Evolutionary conservation across 2,329 filamentous ascomycete species (phyloP), one percentile per base, ranked within the genome.

Genomic region (Penicillium sp.): DNA sequence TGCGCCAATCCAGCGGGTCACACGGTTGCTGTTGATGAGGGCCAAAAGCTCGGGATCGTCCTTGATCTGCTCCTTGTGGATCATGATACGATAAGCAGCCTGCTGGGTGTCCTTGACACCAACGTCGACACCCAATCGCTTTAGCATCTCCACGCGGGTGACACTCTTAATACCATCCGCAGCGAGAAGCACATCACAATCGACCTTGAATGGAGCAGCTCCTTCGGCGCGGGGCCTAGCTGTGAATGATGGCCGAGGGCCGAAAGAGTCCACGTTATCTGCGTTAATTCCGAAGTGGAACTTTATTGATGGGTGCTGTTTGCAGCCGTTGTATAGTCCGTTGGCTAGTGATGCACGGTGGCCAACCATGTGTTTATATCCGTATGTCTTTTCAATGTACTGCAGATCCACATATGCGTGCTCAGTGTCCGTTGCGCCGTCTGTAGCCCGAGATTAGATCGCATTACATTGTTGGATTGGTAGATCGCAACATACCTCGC

Each of bases 291-390:
- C 80, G 69, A 93, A 89, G 75, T 87, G 82, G 76, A 93, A 92
- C 7, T 73, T 85, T 70, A 93, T 86, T 36, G 78, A 78, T 19
- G 81, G 72, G 66, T 89, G 81, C 47, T 79, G 77, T 66, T 85
- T 78, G 75, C 89, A 93, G n/a, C 83, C 89, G 48, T 88, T 80
- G 73, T 86, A 92, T 33, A 93, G 76, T 6, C 83, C 83, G 36
- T 83, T 83, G 6, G 90, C 89, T 4, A 93, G 81, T 9, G 87
- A 89, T 0, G 87, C 82, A 21, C 90, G 85, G 71, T 94, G 90
- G 8, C 89, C 90, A 5, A 90, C 89, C 83, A 90, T 91, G 75
- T 93, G 90, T 0, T 89, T 86, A 70, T 89, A 91, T 36, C 84
- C 84, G 69, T 92, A 93, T 33, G 83, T 86, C 9, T 83, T 75